Conservation (phyloP, 768 basidiomycete genomes). For the Mycena galopus region DNA sequence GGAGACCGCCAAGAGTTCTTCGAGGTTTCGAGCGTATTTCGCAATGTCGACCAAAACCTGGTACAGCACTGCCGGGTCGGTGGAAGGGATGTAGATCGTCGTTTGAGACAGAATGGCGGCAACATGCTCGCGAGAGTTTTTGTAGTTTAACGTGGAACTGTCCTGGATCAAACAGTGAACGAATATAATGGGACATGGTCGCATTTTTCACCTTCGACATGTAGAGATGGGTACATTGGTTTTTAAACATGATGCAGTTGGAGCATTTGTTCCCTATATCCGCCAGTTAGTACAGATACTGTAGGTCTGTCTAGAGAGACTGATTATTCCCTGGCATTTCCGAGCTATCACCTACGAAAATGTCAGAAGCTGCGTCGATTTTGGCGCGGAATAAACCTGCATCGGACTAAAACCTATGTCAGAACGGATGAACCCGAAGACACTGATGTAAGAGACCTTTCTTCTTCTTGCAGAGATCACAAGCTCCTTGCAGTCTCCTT, state of each 20-base stretch:
- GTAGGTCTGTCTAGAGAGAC: too few species aligned
- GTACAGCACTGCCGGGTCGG: constrained; percentile 14
- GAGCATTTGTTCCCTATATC: constrained; percentile 59
- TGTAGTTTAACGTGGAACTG: constrained; percentile 11
- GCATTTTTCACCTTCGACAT: constrained; percentile 2
- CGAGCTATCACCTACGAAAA: constrained; percentile 59
- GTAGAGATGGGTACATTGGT: too few species aligned
- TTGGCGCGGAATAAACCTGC: background rate
- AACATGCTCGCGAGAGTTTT: constrained; percentile 26
- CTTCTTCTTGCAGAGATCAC: constrained; percentile 24
- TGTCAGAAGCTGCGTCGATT: background rate
- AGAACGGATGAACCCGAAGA: background rate
- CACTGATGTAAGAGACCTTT: constrained; percentile 20
- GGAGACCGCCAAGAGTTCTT: constrained; percentile 20
- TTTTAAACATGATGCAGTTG: constrained; percentile 63
- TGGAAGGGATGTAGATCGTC: constrained; percentile 24
- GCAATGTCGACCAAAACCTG: constrained; percentile 22
- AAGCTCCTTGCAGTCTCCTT: constrained; percentile 18
- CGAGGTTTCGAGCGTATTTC: constrained; percentile 32
- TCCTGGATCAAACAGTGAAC: constrained; percentile 23
- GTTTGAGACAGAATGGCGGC: constrained; percentile 24
- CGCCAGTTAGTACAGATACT: too few species aligned
- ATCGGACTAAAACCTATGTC: constrained; percentile 47
- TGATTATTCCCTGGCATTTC: constrained; percentile 61
- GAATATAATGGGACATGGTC: background rate